phyloP scores from a whole-genome alignment of 2,329 filamentous ascomycete species.

The Paecilomyces fulvus region DNA sequence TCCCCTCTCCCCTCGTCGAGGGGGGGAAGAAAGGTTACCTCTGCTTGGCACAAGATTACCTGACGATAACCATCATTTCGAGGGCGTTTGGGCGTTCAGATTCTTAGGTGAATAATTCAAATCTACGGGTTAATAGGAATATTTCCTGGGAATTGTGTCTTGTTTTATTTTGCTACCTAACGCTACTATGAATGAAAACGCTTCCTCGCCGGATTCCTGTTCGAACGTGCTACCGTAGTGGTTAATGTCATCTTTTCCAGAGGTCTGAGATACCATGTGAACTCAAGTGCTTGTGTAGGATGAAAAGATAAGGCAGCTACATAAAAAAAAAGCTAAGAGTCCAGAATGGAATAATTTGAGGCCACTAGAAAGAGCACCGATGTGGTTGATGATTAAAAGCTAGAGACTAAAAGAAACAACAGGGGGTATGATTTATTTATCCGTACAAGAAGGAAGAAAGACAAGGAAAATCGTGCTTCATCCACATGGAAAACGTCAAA shows the following conservation, averaged over 20 bases:
- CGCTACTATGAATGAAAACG: background rate
- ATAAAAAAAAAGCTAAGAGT: background rate
- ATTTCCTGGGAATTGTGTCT: background rate
- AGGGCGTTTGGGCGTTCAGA: background rate
- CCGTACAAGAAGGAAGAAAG: constrained; percentile 7
- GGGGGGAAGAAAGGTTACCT: background rate
- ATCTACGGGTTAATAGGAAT: background rate
- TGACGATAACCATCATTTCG: no score
- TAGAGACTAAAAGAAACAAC: constrained; percentile 5
- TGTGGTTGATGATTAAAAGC: background rate
- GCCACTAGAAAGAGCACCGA: background rate
- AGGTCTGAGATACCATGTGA: background rate
- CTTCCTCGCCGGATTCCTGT: background rate
- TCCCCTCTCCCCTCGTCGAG: background rate
- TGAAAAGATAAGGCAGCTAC: background rate
- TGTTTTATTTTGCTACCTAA: background rate
- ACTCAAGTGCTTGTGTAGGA: background rate
- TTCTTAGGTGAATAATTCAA: background rate
- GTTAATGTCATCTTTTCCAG: background rate
- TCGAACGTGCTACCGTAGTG: no score
- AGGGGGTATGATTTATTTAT: constrained; percentile 14
- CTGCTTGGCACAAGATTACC: no score
- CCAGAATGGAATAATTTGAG: background rate
- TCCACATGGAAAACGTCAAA: constrained; percentile 1
- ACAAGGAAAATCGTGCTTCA: constrained; percentile 4